Percentiles rank a stretch among this genome's conserved stretches.
Evolutionary conservation across 768 basidiomycete genomes (phyloP).

Genomic region (Rhodotorula diobovata): DNA sequence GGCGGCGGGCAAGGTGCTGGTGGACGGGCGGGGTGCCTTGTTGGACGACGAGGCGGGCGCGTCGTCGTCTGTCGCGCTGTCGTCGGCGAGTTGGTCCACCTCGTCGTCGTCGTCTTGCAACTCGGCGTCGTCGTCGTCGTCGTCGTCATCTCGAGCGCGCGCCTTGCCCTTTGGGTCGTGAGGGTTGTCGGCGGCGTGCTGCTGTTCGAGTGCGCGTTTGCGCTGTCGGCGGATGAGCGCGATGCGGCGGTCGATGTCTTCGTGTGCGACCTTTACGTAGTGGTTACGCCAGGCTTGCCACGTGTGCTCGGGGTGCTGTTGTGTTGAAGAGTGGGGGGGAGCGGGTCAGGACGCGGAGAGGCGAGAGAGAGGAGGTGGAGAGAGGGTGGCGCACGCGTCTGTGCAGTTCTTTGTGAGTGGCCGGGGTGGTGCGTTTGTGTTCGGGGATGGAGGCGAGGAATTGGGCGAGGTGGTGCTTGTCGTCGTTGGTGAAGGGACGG

Average conservation of each 20-base stretch:
- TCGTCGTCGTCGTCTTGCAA: neutral
- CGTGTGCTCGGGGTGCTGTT: neutral
- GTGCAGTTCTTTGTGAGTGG: neutral
- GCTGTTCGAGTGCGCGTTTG: neutral
- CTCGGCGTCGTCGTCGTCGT: neutral
- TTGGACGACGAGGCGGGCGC: neutral
- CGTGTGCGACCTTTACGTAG: neutral
- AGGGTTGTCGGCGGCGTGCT: neutral
- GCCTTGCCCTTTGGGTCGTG: neutral
- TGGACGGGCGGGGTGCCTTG: neutral
- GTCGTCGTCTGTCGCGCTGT: neutral
- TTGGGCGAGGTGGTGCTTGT: neutral
- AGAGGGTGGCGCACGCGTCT: neutral
- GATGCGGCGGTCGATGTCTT: conserved; percentile 6
- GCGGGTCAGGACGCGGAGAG: too few relatives aligned
- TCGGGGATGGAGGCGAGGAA: neutral
- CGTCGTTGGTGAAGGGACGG: neutral
- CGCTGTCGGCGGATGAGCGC: neutral
- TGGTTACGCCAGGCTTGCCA: conserved; percentile 2
- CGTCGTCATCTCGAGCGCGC: neutral
- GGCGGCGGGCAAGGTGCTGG: too few relatives aligned
- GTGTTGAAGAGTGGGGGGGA: too few relatives aligned
- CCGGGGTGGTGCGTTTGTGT: neutral
- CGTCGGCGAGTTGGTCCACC: neutral
- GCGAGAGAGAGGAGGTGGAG: rapidly evolving